Evolutionary conservation across 2,329 filamentous ascomycete genomes (phyloP).

Genomic region (Diaporthe destruens): DNA sequence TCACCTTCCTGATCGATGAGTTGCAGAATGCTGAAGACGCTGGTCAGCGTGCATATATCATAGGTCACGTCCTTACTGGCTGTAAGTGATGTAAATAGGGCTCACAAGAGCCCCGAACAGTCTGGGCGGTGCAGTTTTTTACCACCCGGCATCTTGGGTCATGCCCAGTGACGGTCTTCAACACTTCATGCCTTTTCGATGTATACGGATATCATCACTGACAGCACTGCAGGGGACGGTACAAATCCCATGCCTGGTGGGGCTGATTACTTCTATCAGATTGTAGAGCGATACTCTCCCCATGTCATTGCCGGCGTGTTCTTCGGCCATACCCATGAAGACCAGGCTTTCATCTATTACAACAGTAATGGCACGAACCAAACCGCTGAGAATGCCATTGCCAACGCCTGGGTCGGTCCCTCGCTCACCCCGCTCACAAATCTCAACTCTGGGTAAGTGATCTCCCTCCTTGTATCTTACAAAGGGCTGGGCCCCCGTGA

Average conservation of each 20-base stretch:
- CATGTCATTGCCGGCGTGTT: constrained; percentile 58
- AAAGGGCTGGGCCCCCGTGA: not conserved
- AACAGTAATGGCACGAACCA: constrained; percentile 62
- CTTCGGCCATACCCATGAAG: constrained; percentile 58
- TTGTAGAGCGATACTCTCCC: constrained; percentile 57
- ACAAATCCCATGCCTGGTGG: constrained; percentile 62
- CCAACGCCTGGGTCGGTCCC: constrained; percentile 57
- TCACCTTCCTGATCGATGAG: constrained; percentile 58
- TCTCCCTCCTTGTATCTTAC: not conserved
- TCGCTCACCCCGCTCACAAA: constrained; percentile 62
- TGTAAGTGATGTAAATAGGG: constrained; percentile 51
- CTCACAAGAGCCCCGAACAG: too few relatives aligned
- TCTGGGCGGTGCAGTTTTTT: not conserved
- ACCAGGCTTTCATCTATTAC: constrained; percentile 60
- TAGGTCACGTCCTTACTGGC: constrained; percentile 63
- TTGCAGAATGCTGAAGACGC: constrained; percentile 57
- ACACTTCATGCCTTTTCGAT: not conserved
- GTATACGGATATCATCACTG: not conserved
- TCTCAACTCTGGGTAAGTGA: constrained; percentile 52
- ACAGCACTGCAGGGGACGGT: constrained; percentile 54
- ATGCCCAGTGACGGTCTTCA: too few relatives aligned
- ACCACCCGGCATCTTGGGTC: too few relatives aligned
- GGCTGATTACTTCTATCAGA: constrained; percentile 56
- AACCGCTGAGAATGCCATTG: constrained; percentile 52
- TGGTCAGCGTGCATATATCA: constrained; percentile 57